These are phyloP conservation scores for Trichoderma virens DNA, from an alignment of 495 filamentous ascomycete genomes.

Conservation along the genomic window DNA sequence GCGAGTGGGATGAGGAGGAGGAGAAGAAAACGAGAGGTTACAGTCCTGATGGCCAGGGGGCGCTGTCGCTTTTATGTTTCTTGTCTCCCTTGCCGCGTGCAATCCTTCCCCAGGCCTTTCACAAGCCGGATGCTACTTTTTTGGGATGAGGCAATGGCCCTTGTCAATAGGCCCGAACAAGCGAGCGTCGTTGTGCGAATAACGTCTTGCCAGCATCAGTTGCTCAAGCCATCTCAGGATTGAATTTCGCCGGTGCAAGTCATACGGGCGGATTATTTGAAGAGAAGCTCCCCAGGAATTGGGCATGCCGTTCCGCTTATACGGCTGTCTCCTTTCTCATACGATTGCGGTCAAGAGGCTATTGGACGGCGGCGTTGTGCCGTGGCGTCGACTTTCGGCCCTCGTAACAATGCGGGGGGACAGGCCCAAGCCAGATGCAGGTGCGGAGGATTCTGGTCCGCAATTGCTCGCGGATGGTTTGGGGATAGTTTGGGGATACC, in stretches of 20 bases:
- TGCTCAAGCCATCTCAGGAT: neutral
- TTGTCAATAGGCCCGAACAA: conserved; percentile 1
- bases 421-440: neutral
- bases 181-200: neutral
- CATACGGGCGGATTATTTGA: neutral
- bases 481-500: neutral
- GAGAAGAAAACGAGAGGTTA: neutral
- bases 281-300: neutral
- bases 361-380: neutral
- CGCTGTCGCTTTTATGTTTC: neutral
- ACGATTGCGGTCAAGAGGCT: neutral
- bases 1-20: neutral
- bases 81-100: neutral
- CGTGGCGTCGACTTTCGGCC: neutral
- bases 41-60: neutral
- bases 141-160: neutral
- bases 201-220: neutral
- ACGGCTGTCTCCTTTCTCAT: neutral
- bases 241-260: neutral
- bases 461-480: neutral
- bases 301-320: conserved; percentile 1
- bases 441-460: neutral
- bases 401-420: neutral
- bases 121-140: neutral
- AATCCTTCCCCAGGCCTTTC: neutral